These are phyloP conservation scores for Fraxinus albicans DNA, from an alignment of 305 asterid species.

Conservation along the genomic window DNA sequence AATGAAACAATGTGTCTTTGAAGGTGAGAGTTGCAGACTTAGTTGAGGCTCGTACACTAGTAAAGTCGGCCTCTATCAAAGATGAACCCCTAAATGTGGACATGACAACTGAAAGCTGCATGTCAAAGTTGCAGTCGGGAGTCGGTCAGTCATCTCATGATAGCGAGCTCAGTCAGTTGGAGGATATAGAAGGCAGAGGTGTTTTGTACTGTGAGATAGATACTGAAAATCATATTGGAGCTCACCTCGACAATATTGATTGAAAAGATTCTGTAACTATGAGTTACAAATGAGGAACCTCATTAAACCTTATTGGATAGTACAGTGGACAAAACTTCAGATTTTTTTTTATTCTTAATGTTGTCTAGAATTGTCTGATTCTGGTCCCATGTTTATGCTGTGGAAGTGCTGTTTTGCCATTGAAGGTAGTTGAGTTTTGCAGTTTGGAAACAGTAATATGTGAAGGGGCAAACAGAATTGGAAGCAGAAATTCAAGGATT, in stretches of 20 bases:
- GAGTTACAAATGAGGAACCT: conserved; percentile 33
- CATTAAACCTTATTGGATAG: neutral
- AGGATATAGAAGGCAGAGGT: conserved; percentile 51
- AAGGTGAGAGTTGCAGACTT: conserved; percentile 83
- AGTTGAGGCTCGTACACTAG: conserved; percentile 30
- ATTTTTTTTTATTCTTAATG: neutral
- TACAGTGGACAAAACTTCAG: neutral
- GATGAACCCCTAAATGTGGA: conserved; percentile 21
- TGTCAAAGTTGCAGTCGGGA: conserved; percentile 19
- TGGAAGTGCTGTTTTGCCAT: neutral
- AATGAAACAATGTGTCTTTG: conserved; percentile 6
- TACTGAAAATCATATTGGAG: conserved; percentile 21
- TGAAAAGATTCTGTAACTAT: conserved; percentile 30
- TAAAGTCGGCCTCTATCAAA: conserved; percentile 19
- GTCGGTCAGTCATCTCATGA: conserved; percentile 27
- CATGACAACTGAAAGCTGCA: conserved; percentile 31
- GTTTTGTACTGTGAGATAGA: conserved; percentile 50
- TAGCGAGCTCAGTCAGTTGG: conserved; percentile 23
- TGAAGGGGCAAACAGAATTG: neutral
- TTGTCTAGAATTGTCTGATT: neutral
- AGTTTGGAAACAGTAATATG: conserved; percentile 12
- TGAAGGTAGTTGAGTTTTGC: conserved; percentile 19
- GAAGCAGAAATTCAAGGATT: neutral
- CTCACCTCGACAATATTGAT: conserved; percentile 29
- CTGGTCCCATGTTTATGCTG: neutral